Conservation (phyloP, 352 stramenopile species). For the Globisporangium sylvaticum region DNA sequence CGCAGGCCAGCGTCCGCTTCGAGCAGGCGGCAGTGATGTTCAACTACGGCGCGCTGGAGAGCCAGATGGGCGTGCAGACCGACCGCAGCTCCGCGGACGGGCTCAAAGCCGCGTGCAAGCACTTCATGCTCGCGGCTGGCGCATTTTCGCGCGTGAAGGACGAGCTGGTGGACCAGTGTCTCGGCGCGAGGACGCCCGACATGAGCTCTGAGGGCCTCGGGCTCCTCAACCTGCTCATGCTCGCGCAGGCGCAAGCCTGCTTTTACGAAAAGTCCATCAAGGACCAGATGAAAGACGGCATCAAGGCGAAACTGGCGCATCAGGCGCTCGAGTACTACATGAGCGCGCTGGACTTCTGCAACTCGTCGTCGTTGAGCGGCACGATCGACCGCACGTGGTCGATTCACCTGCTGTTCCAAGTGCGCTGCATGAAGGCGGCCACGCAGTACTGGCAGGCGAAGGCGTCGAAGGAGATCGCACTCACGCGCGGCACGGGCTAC, state of each 20-base stretch:
- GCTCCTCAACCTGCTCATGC: constrained; percentile 72
- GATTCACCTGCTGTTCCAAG: constrained; percentile 66
- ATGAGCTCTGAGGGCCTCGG: constrained; percentile 61
- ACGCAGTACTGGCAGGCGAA: constrained; percentile 77
- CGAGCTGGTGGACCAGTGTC: constrained; percentile 35
- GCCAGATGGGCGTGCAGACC: constrained; percentile 73
- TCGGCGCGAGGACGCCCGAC: constrained; percentile 47
- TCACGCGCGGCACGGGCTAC: constrained; percentile 55
- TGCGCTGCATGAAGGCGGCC: constrained; percentile 63
- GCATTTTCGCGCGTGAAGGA: constrained; percentile 65
- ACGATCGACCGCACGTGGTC: constrained; percentile 65
- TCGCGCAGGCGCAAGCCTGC: constrained; percentile 85
- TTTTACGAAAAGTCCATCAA: constrained; percentile 92
- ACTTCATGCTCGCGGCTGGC: constrained; percentile 85
- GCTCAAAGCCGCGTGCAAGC: constrained; percentile 76
- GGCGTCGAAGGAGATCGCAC: constrained; percentile 54
- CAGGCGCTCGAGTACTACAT: constrained; percentile 70
- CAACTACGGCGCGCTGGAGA: constrained; percentile 82
- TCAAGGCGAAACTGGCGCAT: constrained; percentile 82
- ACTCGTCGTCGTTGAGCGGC: constrained; percentile 39
- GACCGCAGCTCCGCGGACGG: constrained; percentile 71
- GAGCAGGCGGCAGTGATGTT: constrained; percentile 86
- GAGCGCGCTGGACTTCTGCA: constrained; percentile 51
- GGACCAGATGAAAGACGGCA: constrained; percentile 77
- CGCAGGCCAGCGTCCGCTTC: constrained; percentile 56